These are phyloP conservation scores for Fusarium sp. DNA, from an alignment of 2,329 filamentous ascomycete species.

Conservation along the genomic window DNA sequence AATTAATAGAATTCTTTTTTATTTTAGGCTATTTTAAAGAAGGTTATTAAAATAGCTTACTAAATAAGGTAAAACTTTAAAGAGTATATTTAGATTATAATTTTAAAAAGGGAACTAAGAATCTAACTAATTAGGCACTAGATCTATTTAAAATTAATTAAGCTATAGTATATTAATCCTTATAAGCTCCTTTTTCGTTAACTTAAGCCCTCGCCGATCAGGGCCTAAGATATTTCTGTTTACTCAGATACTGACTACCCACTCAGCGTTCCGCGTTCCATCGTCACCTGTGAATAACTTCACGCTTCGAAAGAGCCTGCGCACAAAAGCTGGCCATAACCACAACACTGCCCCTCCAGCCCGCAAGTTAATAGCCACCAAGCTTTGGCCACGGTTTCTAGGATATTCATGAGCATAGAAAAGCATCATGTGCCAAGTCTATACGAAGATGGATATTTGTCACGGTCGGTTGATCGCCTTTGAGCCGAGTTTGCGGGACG, in stretches of 20 bases:
- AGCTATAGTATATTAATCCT: too few species aligned
- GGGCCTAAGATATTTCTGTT: too few species aligned
- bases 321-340: slow-evolving; percentile 2
- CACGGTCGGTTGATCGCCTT: slow-evolving; percentile 2
- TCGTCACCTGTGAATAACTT: neutral
- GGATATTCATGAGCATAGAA: neutral
- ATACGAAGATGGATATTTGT: slow-evolving; percentile 23
- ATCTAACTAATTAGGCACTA: too few species aligned
- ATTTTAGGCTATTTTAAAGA: too few species aligned
- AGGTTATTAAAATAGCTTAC: too few species aligned
- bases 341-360: slow-evolving; percentile 7
- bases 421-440: neutral
- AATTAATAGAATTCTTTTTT: too few species aligned
- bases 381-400: slow-evolving; percentile 1
- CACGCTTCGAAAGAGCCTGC: neutral
- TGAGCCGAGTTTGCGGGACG: slow-evolving; percentile 3
- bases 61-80: too few species aligned
- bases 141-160: too few species aligned
- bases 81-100: too few species aligned
- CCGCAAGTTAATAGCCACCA: slow-evolving; percentile 6
- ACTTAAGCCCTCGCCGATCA: too few species aligned
- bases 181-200: too few species aligned
- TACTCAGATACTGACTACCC: neutral
- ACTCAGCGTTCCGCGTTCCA: neutral
- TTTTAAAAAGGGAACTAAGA: too few species aligned